These are phyloP conservation scores for Chrysopogon serrulatus DNA, from an alignment of 176 grass and related monocot species.

Conservation along the genomic window DNA sequence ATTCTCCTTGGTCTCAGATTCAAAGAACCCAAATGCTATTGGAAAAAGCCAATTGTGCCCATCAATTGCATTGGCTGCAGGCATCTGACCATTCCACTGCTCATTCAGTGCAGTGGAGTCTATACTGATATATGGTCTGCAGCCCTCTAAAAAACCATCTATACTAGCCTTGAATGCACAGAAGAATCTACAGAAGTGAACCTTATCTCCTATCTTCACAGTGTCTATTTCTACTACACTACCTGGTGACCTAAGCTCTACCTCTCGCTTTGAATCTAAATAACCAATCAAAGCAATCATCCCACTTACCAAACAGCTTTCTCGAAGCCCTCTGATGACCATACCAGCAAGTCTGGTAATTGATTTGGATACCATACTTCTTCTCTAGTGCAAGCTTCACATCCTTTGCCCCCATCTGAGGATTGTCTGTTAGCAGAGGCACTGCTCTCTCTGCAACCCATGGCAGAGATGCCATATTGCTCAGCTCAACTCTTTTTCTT, in stretches of 20 bases:
- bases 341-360: background rate
- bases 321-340: background rate
- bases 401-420: background rate
- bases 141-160: too few species aligned
- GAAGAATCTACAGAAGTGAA: too few species aligned
- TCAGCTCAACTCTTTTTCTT: background rate
- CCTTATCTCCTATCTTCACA: too few species aligned
- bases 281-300: background rate
- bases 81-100: too few species aligned
- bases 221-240: too few species aligned
- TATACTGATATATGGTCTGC: too few species aligned
- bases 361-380: background rate
- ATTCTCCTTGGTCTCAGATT: too few species aligned
- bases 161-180: too few species aligned
- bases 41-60: too few species aligned
- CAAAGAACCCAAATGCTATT: too few species aligned
- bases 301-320: background rate
- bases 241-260: background rate
- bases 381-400: fast-evolving
- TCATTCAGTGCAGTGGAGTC: too few species aligned
- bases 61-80: too few species aligned
- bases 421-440: background rate
- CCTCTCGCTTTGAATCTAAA: background rate
- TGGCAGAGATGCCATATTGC: background rate
- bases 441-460: background rate